Percentiles rank a stretch among this genome's conserved stretches.
phyloP scores from a whole-genome alignment of 768 basidiomycete genomes.

The Dioszegia hungarica region DNA sequence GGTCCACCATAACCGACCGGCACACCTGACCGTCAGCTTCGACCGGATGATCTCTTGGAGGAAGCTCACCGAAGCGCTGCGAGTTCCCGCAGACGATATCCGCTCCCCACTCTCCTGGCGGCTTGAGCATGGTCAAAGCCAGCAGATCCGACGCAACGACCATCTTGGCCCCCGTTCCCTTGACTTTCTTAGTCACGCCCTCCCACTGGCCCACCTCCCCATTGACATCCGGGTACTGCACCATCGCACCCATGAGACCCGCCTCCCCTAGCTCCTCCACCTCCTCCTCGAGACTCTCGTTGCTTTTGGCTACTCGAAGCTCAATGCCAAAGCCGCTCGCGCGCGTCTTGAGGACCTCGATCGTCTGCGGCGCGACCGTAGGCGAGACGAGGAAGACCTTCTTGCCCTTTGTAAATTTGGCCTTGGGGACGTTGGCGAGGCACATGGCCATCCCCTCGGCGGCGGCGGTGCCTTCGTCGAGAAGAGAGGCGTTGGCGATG shows the following conservation, averaged over 20 bases:
- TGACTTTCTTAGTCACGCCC: conserved; percentile 62
- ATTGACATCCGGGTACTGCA: conserved; percentile 92
- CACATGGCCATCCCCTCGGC: conserved; percentile 98
- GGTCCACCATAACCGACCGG: conserved; percentile 96
- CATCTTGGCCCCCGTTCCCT: conserved; percentile 71
- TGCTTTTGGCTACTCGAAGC: conserved; percentile 64
- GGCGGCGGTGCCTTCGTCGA: conserved; percentile 92
- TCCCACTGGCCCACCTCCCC: conserved; percentile 73
- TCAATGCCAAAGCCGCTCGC: conserved; percentile 91
- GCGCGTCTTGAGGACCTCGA: conserved; percentile 81
- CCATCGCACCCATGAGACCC: conserved; percentile 76
- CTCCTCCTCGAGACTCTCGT: conserved; percentile 56
- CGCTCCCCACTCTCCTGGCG: conserved; percentile 98
- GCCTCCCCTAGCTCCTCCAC: conserved; percentile 49
- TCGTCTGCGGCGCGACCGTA: conserved; percentile 79
- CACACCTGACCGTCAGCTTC: conserved; percentile 52
- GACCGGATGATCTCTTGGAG: too few relatives aligned
- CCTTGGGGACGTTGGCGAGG: conserved; percentile 55
- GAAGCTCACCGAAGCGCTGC: conserved; percentile 77
- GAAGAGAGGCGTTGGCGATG: conserved; percentile 89
- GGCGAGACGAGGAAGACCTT: conserved; percentile 82
- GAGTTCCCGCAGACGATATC: conserved; percentile 94
- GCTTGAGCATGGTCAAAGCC: conserved; percentile 83
- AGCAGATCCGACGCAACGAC: conserved; percentile 87
- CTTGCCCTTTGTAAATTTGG: conserved; percentile 57